Base-by-base conservation (phyloP, 352 stramenopile genomes). In the Pythium insidiosum region DNA sequence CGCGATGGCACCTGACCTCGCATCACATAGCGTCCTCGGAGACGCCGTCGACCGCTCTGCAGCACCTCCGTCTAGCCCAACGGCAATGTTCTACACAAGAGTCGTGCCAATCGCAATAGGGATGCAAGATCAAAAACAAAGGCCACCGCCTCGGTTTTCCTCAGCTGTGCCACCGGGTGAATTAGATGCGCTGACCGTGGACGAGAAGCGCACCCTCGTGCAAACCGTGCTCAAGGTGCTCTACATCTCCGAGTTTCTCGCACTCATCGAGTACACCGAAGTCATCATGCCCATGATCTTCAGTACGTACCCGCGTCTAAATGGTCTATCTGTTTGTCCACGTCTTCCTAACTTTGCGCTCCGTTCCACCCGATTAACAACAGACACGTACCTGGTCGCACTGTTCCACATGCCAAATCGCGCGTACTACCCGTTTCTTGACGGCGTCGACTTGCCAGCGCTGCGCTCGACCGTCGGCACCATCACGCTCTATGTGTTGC, bases 231-330 rank as follows among this genome's bases (percentile, higher is more conserved):
- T 55, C 25, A 21, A 42, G 18, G 29, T 61, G 12, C 35, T 67
- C 5, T 73, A 64, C 40, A 50, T 48, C 2, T 58, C 50, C 15
- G 62, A 76, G 33, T 73, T 60, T 34, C 40, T 63, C 12, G 42
- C 58, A 2, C 47, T 67, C 6, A 43, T 60, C 11, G 61, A 68
- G 20, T 75, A 69, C 34, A 39, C 61, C 29, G 61, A 75, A 15
- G 43, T 55, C 4, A 47, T 75, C 24, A 55, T 75, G 18, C 54
- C 65, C 0, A 37, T 66, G 2, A 56, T 69, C 36, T 71, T 68
- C 33, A 59, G 51, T 59, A 50, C 37, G 51, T 50, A 11, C 10
- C 48, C 25, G 12, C 10, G 28, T 22, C 6, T 42, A 21, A 30
- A 5, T 16, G 29, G 2, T 41, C n/a, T 24, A 18, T 26, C 30